Conservation (phyloP, 495 filamentous ascomycete genomes). For the Aspergillus sclerotiicarbonarius region DNA sequence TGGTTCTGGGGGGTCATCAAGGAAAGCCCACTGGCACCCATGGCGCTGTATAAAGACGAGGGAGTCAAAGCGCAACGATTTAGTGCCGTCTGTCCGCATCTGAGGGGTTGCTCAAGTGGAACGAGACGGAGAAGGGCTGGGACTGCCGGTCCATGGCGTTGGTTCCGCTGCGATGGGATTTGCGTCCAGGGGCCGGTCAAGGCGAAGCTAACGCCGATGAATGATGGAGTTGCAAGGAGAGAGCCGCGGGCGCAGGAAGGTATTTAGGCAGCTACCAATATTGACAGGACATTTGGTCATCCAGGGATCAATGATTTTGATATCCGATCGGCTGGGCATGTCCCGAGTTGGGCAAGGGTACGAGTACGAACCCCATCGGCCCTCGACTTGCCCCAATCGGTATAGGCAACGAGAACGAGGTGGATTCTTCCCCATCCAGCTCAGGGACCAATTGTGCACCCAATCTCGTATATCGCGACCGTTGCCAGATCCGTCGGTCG, state of each 20-base stretch:
- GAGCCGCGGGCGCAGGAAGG: conserved; percentile 1
- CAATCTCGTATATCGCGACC: background rate
- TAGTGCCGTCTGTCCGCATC: conserved; percentile 56
- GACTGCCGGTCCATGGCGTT: conserved; percentile 53
- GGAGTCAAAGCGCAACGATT: conserved; percentile 47
- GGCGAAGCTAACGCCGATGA: conserved; percentile 22
- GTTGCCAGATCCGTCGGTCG: background rate
- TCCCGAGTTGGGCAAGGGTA: background rate
- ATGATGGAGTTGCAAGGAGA: conserved; percentile 10
- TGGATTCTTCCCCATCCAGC: background rate
- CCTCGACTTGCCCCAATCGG: background rate
- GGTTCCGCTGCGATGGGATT: conserved; percentile 52
- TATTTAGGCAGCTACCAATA: background rate
- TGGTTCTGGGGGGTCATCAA: conserved; percentile 54
- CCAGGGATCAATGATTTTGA: too few relatives aligned
- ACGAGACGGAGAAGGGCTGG: conserved; percentile 53
- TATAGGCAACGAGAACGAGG: conserved; percentile 3
- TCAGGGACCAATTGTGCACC: too few relatives aligned
- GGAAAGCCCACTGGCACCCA: conserved; percentile 33
- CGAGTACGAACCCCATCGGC: conserved; percentile 1
- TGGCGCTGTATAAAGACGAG: conserved; percentile 58
- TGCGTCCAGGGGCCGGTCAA: conserved; percentile 53
- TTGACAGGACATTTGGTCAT: too few relatives aligned
- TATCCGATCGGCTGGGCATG: background rate
- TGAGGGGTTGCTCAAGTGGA: conserved; percentile 57